Conservation (phyloP, 805 yeast genomes). For the Starmerella floricola region DNA sequence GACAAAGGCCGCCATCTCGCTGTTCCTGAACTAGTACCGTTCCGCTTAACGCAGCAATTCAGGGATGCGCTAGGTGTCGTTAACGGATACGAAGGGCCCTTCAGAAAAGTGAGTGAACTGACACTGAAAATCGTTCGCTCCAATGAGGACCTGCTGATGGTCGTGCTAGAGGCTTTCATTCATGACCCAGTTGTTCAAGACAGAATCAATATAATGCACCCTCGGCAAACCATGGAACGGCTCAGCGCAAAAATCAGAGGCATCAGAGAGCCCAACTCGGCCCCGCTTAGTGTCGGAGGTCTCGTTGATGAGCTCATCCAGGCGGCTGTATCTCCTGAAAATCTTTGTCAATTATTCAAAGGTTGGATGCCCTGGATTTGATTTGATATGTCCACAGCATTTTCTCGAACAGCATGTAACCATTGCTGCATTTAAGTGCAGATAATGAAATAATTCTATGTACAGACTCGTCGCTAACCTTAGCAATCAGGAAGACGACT, state of each 20-base stretch:
- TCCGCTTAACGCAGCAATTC: slow-evolving; percentile 77
- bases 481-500: too few relatives aligned
- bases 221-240: slow-evolving; percentile 46
- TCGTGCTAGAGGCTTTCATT: slow-evolving; percentile 79
- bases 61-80: slow-evolving; percentile 75
- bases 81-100: slow-evolving; percentile 79
- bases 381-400: too few relatives aligned
- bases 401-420: too few relatives aligned
- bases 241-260: slow-evolving; percentile 77
- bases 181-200: slow-evolving; percentile 74
- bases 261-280: slow-evolving; percentile 63
- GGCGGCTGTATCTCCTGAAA: slow-evolving; percentile 61
- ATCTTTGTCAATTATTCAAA: slow-evolving; percentile 73
- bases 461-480: too few relatives aligned
- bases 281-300: slow-evolving; percentile 81
- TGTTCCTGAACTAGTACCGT: slow-evolving; percentile 91
- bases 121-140: slow-evolving; percentile 58
- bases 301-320: slow-evolving; percentile 83
- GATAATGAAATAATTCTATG: not conserved
- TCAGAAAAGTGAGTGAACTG: slow-evolving; percentile 74
- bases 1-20: slow-evolving; percentile 56
- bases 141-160: slow-evolving; percentile 76
- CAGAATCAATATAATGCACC: slow-evolving; percentile 28
- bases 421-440: too few relatives aligned
- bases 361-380: slow-evolving; percentile 82